Evolutionary conservation across 2,329 filamentous ascomycete genomes (phyloP).

Genomic region (Neonectria neomacrospora): DNA sequence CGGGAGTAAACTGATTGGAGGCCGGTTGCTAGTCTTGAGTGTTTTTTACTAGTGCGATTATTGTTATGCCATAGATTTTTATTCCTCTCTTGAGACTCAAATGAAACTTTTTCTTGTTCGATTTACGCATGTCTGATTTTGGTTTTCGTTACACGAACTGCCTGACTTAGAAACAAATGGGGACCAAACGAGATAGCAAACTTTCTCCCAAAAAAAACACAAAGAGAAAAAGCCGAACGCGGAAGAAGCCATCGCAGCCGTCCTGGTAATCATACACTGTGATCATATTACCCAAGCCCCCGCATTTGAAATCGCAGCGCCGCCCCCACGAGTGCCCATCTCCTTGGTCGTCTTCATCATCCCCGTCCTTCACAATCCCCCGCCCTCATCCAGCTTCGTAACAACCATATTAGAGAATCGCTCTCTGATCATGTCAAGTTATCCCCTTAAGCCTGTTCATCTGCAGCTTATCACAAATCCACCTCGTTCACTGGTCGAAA

Average conservation of each 20-base stretch:
- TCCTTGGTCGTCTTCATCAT: slow-evolving; percentile 35
- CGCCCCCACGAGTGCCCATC: slow-evolving; percentile 28
- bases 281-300: slow-evolving; percentile 43
- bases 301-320: slow-evolving; percentile 30
- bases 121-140: slow-evolving; percentile 9
- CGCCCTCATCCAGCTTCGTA: slow-evolving; percentile 29
- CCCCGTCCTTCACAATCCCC: slow-evolving; percentile 23
- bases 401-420: slow-evolving; percentile 35
- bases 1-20: slow-evolving; percentile 26
- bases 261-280: slow-evolving; percentile 44
- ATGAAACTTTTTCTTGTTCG: slow-evolving; percentile 33
- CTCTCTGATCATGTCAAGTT: slow-evolving; percentile 39
- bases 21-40: slow-evolving; percentile 26
- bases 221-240: slow-evolving; percentile 27
- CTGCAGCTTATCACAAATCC: slow-evolving; percentile 33
- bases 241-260: slow-evolving; percentile 34
- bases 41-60: slow-evolving; percentile 29
- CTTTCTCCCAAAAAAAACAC: slow-evolving; percentile 24
- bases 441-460: slow-evolving; percentile 29
- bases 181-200: slow-evolving; percentile 19
- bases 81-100: slow-evolving; percentile 26
- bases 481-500: slow-evolving; percentile 30
- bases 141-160: neutral
- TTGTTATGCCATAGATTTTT: slow-evolving; percentile 25
- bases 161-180: slow-evolving; percentile 9